Percentiles rank a stretch among this genome's conserved stretches.
phyloP scores from a whole-genome alignment of 257 asterid species.

The Penstemon davidsonii region DNA sequence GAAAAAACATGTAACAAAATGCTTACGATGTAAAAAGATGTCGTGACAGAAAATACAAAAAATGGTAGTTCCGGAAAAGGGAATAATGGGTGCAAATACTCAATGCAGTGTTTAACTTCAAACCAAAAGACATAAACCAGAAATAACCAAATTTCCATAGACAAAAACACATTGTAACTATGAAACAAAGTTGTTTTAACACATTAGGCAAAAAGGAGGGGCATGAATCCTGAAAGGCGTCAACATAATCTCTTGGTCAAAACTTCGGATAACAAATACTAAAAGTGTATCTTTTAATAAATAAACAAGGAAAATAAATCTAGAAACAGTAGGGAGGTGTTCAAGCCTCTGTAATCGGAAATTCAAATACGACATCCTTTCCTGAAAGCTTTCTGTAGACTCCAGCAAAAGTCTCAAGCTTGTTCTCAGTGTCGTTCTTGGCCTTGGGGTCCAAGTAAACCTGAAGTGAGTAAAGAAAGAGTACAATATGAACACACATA shows the following conservation, averaged over 20 bases:
- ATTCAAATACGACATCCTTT: constrained; percentile 50
- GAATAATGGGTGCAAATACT: background rate
- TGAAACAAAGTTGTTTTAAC: constrained; percentile 13
- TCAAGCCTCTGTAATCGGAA: constrained; percentile 24
- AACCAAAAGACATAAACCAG: background rate
- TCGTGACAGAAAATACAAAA: too few species aligned
- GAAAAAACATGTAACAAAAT: too few species aligned
- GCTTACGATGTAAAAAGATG: too few species aligned
- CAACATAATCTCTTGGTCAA: constrained; percentile 1
- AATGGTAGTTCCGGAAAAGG: too few species aligned
- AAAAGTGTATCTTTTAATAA: background rate
- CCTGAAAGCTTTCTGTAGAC: constrained; percentile 55
- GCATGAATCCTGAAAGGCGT: constrained; percentile 1
- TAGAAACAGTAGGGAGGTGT: background rate
- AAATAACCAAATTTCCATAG: background rate
- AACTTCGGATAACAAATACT: background rate
- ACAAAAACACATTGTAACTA: constrained; percentile 9
- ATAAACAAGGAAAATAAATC: background rate
- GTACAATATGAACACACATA: background rate
- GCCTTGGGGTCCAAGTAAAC: constrained; percentile 30
- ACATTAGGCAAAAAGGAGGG: background rate
- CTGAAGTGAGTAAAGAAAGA: background rate
- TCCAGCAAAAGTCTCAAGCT: constrained; percentile 46
- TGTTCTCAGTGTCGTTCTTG: constrained; percentile 33
- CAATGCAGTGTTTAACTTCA: background rate